phyloP scores from a whole-genome alignment of 2,329 filamentous ascomycete species.

The Sporothrix luriei region DNA sequence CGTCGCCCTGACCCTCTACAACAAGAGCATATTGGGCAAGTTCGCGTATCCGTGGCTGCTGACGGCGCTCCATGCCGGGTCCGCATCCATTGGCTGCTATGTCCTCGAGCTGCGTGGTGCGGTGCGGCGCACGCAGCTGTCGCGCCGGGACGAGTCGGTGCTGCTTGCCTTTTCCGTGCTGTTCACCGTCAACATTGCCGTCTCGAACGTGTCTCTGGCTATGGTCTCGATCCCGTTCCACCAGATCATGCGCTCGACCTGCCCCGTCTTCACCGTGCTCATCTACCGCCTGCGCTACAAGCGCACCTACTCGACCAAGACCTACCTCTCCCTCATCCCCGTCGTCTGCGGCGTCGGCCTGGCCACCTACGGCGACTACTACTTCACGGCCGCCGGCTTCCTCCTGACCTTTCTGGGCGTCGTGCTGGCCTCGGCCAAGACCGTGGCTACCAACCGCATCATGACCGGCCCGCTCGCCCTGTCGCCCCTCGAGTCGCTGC shows the following conservation, averaged over 20 bases:
- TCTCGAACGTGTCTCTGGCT: slow-evolving; percentile 37
- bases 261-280: slow-evolving; percentile 63
- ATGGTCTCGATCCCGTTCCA: slow-evolving; percentile 63
- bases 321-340: slow-evolving; percentile 63
- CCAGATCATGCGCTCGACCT: slow-evolving; percentile 64
- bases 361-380: slow-evolving; percentile 65
- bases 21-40: slow-evolving; percentile 40
- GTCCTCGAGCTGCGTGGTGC: slow-evolving; percentile 55
- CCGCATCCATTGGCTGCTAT: slow-evolving; percentile 59
- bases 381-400: slow-evolving; percentile 61
- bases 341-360: slow-evolving; percentile 62
- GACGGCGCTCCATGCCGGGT: slow-evolving; percentile 61
- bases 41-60: slow-evolving; percentile 64
- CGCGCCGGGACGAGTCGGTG: slow-evolving; percentile 56
- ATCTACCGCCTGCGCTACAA: slow-evolving; percentile 61
- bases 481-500: slow-evolving; percentile 61
- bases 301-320: slow-evolving; percentile 57
- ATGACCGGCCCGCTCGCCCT: slow-evolving; percentile 64
- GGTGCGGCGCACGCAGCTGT: slow-evolving; percentile 57
- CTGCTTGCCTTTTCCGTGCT: slow-evolving; percentile 57
- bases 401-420: slow-evolving; percentile 58
- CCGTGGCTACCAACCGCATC: slow-evolving; percentile 64
- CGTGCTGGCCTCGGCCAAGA: slow-evolving; percentile 60
- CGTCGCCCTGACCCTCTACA: slow-evolving; percentile 37
- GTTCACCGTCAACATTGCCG: slow-evolving; percentile 38